A percentile compares a stretch with the other conserved stretches of the same genome.
Conservation (phyloP, 2,329 filamentous ascomycete genomes). For the Alternaria alternata region DNA sequence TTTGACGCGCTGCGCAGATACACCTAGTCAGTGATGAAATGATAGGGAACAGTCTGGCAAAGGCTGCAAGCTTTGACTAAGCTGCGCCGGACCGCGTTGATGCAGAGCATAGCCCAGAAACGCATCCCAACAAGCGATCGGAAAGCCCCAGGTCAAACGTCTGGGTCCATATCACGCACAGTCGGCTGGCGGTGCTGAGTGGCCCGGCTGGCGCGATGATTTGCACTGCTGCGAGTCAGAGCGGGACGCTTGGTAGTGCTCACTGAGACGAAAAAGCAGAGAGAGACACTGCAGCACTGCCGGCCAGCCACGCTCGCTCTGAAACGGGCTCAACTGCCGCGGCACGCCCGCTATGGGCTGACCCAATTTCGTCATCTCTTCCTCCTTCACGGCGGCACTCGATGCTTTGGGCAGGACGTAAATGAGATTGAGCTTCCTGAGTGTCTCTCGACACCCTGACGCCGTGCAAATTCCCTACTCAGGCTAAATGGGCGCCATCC, state of each 20-base stretch:
- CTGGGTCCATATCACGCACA: slow-evolving; percentile 25
- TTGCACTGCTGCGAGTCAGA: slow-evolving; percentile 46
- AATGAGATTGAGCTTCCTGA: slow-evolving; percentile 22
- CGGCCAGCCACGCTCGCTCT: slow-evolving; percentile 37
- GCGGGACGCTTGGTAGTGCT: slow-evolving; percentile 14
- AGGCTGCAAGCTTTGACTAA: slow-evolving; percentile 31
- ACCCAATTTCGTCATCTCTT: slow-evolving; percentile 31
- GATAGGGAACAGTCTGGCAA: slow-evolving; percentile 37
- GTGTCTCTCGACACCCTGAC: slow-evolving; percentile 20
- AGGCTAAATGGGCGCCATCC: slow-evolving; percentile 48
- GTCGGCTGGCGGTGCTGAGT: slow-evolving; percentile 28
- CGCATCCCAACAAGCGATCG: slow-evolving; percentile 40
- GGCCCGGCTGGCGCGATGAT: slow-evolving; percentile 47
- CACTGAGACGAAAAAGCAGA: slow-evolving; percentile 27
- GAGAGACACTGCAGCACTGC: slow-evolving; percentile 21
- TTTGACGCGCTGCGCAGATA: slow-evolving; percentile 33
- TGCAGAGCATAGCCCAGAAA: slow-evolving; percentile 13
- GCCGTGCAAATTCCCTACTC: slow-evolving; percentile 32
- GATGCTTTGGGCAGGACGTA: slow-evolving; percentile 40
- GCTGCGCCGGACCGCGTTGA: slow-evolving; percentile 25
- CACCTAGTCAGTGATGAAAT: slow-evolving; percentile 25
- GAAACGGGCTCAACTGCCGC: slow-evolving; percentile 45
- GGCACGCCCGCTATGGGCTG: slow-evolving; percentile 18
- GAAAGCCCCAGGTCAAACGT: slow-evolving; percentile 32
- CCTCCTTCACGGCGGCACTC: slow-evolving; percentile 39